phyloP scores from a whole-genome alignment of 1,284 basidiomycete genomes.

The Puccinia triticina region DNA sequence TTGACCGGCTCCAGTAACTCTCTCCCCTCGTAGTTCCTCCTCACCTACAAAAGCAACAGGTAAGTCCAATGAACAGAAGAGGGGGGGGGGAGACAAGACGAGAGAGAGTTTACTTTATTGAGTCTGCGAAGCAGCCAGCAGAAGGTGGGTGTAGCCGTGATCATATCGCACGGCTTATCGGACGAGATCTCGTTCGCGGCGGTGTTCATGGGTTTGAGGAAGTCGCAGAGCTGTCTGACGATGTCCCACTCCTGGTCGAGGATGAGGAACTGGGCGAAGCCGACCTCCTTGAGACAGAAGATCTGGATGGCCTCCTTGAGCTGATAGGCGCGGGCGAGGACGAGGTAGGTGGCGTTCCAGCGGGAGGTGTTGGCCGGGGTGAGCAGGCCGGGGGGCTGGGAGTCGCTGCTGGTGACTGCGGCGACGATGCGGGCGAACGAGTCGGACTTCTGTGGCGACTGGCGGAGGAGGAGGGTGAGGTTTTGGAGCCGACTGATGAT shows the following conservation, averaged over 20 bases:
- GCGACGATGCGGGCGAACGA: slow-evolving; percentile 15
- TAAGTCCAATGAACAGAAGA: background rate
- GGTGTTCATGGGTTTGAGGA: slow-evolving; percentile 19
- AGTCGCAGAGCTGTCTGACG: background rate
- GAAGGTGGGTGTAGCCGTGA: slow-evolving; percentile 31
- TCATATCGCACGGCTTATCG: slow-evolving; percentile 35
- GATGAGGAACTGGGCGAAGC: background rate
- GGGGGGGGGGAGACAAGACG: background rate
- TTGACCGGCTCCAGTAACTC: background rate
- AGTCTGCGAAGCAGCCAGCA: slow-evolving; percentile 19
- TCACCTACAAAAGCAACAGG: background rate
- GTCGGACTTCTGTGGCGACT: slow-evolving; percentile 2
- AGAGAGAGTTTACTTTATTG: background rate
- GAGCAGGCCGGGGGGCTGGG: background rate
- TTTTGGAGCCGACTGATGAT: slow-evolving; percentile 30
- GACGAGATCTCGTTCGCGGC: slow-evolving; percentile 19
- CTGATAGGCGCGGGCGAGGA: slow-evolving; percentile 18
- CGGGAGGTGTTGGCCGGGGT: background rate
- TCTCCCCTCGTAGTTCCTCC: slow-evolving; percentile 29
- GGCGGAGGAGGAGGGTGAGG: background rate
- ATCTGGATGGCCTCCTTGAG: slow-evolving; percentile 26
- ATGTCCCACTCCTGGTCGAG: slow-evolving; percentile 13
- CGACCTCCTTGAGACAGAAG: slow-evolving; percentile 21
- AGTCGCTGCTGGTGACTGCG: background rate
- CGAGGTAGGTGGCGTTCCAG: slow-evolving; percentile 23